Percentiles rank a stretch among this genome's conserved stretches.
phyloP scores from a whole-genome alignment of 2,329 filamentous ascomycete genomes.

The Ceratocystis smalleyi region DNA sequence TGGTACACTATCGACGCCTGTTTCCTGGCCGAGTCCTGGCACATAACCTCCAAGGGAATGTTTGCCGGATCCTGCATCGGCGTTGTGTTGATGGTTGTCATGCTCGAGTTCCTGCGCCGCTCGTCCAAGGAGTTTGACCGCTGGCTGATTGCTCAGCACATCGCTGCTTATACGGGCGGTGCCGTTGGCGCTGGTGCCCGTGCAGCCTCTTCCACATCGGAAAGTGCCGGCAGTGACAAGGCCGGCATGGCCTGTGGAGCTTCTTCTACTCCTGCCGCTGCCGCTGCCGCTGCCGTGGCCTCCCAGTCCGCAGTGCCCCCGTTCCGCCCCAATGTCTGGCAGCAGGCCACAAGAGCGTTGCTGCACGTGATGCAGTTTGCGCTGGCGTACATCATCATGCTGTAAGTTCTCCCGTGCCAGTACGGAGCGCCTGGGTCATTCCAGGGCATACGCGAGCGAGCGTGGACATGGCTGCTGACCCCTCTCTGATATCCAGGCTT shows the following conservation, averaged over 20 bases:
- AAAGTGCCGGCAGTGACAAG: constrained; percentile 13
- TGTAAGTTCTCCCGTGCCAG: constrained; percentile 25
- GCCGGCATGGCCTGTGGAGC: not conserved
- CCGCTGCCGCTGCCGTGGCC: not conserved
- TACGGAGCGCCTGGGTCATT: not conserved
- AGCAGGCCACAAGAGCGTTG: constrained; percentile 51
- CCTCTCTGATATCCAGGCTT: constrained; percentile 21
- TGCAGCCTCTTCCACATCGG: constrained; percentile 15
- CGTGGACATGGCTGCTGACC: not conserved
- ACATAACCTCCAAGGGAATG: constrained; percentile 50
- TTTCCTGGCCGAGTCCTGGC: constrained; percentile 57
- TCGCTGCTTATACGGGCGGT: constrained; percentile 20
- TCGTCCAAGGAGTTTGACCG: constrained; percentile 57
- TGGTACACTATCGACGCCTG: constrained; percentile 58
- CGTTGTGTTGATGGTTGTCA: constrained; percentile 55
- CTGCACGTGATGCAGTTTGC: constrained; percentile 58
- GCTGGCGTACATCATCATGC: constrained; percentile 66
- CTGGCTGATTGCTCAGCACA: constrained; percentile 39
- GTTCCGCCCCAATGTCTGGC: constrained; percentile 42
- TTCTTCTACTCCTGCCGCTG: not conserved
- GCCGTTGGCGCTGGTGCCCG: constrained; percentile 16
- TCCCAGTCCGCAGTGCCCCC: constrained; percentile 20
- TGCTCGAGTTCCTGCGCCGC: constrained; percentile 58
- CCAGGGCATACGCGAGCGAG: no score
- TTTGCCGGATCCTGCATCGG: constrained; percentile 72